Base-by-base conservation (phyloP, 2,329 filamentous ascomycete genomes). In the Colletotrichum sp. region DNA sequence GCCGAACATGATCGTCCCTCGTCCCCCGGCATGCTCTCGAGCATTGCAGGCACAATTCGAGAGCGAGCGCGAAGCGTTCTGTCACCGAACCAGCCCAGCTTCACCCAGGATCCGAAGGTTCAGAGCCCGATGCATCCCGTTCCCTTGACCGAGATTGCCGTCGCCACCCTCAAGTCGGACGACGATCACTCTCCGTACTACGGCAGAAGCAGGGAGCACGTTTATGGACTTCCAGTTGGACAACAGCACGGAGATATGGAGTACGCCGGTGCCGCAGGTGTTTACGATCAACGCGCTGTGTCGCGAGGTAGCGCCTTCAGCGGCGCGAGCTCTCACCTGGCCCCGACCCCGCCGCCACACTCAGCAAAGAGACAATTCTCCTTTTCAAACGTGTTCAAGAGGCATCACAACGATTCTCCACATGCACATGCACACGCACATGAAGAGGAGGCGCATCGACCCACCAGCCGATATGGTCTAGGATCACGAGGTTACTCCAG, bases 361-460 rank as follows among this genome's bases (percentile, higher is more conserved):
- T 87, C 87, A 34, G 91, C 94, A 13, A 91, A 88, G 78, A 91
- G 96, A 76, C 95, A 98, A 82, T 99, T 99, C 86, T 98, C 95
- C 21, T 99, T 99, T 88, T 94, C 96, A 78, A 95, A 94, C 79
- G 92, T 98, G 69, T 97, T 98, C 84, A 87, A 88, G 76, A 90
- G 93, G 66, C 86, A 89, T 79, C 88, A 84, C 64, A 86, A 89
- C 78, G 88, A 84, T 69, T 79, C 65, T 77, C 79, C 8, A 72
- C 66, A 28, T 34, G 39, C 67, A 15, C 39, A 49, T n/a, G 39
- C 39, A 12, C 39, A 49, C 1, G 39, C 8, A 77, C 65, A 78
- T 49, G 80, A 83, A 21, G 78, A 80, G 75, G 79, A 77, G 57
- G 34, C 52, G 12, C 80, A 79, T 69, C 82, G 62, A 68, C 68